phyloP scores from a whole-genome alignment of 306 rosid species.

The Hippophae gyantsensis region DNA sequence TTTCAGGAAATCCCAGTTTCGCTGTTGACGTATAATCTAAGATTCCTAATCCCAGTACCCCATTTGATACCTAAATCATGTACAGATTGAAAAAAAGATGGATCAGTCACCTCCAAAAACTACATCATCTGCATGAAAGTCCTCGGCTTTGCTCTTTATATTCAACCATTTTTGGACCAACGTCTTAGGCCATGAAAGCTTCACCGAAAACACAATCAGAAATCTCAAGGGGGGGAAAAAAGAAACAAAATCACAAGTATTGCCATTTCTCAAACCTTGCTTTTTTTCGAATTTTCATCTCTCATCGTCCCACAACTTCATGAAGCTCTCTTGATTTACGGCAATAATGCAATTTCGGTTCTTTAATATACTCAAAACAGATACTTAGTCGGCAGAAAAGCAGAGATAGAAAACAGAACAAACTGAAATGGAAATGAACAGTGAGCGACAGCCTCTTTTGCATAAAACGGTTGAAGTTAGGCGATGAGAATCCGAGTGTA shows the following conservation, averaged over 20 bases:
- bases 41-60: conserved; percentile 23
- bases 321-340: conserved; percentile 31
- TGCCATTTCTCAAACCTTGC: conserved; percentile 73
- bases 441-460: conserved; percentile 16
- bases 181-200: conserved; percentile 97
- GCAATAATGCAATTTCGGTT: conserved; percentile 16
- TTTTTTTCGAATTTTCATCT: conserved; percentile 92
- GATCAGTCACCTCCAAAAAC: conserved; percentile 48
- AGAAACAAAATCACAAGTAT: conserved; percentile 13
- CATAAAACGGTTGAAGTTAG: conserved; percentile 13
- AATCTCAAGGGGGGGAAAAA: conserved; percentile 16
- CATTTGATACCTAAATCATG: conserved; percentile 25
- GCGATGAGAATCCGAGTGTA: conserved; percentile 28
- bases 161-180: conserved; percentile 98
- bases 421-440: conserved; percentile 15
- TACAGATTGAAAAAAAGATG: conserved; percentile 15
- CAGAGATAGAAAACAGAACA: conserved; percentile 16
- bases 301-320: conserved; percentile 86
- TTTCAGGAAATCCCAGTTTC: conserved; percentile 18
- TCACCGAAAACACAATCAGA: conserved; percentile 28
- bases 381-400: conserved; percentile 2
- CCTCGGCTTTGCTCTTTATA: conserved; percentile 78
- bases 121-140: conserved; percentile 82
- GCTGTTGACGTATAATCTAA: conserved; percentile 10
- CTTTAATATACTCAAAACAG: not conserved